phyloP scores from a whole-genome alignment of 345 rosid species.

The Dipteronia sinensis region DNA sequence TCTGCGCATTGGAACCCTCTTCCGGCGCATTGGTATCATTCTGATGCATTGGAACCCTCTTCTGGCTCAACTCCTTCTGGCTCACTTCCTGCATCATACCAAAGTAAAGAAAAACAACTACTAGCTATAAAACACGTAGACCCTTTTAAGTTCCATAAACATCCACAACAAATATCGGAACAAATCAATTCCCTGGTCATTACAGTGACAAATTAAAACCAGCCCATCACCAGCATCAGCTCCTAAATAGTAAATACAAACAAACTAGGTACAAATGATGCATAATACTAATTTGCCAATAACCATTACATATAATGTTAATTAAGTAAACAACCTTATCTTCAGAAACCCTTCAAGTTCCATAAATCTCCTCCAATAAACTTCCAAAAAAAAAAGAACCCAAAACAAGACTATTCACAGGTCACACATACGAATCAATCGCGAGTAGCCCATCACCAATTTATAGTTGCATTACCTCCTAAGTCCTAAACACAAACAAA shows the following conservation, averaged over 20 bases:
- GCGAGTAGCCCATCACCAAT: not conserved
- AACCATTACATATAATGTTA: not conserved
- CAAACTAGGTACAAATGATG: not conserved
- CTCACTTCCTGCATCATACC: constrained; percentile 19
- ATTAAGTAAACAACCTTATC: not conserved
- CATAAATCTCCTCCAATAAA: not conserved
- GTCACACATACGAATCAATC: not conserved
- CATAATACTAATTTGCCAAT: not conserved
- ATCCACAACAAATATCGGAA: not conserved
- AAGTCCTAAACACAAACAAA: not conserved
- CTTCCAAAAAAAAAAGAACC: not conserved
- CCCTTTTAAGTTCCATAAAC: constrained; percentile 11
- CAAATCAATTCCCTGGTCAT: not conserved
- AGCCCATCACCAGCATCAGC: not conserved
- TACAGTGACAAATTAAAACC: not conserved
- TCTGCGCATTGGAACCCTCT: constrained; percentile 15
- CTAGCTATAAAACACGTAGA: not conserved
- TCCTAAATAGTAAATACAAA: not conserved
- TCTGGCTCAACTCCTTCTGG: constrained; percentile 3
- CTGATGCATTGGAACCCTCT: no score
- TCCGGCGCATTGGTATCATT: no score
- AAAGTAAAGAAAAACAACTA: not conserved
- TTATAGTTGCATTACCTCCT: not conserved
- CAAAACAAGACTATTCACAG: not conserved
- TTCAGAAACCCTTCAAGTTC: constrained; percentile 5